Base-by-base conservation (phyloP, 306 rosid species). In the Pyrus bretschneideri region DNA sequence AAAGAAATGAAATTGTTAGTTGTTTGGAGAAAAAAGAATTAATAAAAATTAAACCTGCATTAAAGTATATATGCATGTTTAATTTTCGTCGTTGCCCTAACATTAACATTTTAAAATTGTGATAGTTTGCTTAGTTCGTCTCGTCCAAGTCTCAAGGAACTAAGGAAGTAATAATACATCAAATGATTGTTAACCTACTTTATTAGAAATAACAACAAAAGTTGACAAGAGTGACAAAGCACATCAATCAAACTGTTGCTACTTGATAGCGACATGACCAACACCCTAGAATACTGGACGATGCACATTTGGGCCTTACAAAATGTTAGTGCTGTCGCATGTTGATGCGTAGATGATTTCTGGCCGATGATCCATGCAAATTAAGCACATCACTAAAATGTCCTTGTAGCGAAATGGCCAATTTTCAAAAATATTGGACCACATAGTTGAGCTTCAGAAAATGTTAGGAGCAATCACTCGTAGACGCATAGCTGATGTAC, bases 11-110 rank as follows among this genome's bases (percentile, higher is more conserved):
- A 35, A 35, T 9, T 35, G 40, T 35, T 35, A 35, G 40, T 35
- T 35, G 2, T 35, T 35, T 6, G 0, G 9, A 1, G 2, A 9
- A 7, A 35, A 2, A 35, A 9, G 0, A 0, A 1, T 7, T 0
- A 1, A 2, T 6, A 1, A 1, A 1, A 35, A 35, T 35, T 8
- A 2, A 35, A 6, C 40, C 0, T 35, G 9, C 40, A 35, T 2
- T 35, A 35, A 35, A 35, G 0, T 7, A 35, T 2, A 35, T 35
- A 35, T 35, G 40, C 40, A 35, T 35, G 40, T 0, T 35, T 35
- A 35, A 35, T 7, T 35, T 35, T 1, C 40, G 1, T 35, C 9
- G 6, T 2, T 35, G 40, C 40, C 6, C 40, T 6, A 35, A 9
- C 11, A n/a, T n/a, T 10, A n/a, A 10, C 15, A 1, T 60, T 15